These are phyloP conservation scores for Coemansia sp. DNA, from an alignment of 192 early-diverging fungal genomes.

Conservation along the genomic window DNA sequence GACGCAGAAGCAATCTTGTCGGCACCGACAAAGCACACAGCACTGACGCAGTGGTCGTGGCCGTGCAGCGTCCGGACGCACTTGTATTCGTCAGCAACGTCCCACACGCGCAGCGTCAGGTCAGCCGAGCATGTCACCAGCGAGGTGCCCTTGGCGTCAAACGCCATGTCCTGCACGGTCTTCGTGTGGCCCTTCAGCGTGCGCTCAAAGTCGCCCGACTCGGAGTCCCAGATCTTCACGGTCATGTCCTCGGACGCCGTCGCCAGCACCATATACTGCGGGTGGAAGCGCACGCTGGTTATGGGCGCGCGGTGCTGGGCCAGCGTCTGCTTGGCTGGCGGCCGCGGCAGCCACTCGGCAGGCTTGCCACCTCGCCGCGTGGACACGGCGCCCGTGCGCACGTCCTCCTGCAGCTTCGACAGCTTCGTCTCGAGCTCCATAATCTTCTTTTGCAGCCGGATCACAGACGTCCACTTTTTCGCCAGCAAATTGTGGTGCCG, in stretches of 20 bases:
- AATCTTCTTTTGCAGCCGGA: slow-evolving; percentile 92
- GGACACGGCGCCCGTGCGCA: slow-evolving; percentile 54
- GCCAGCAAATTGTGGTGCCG: slow-evolving; percentile 49
- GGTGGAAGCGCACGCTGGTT: slow-evolving; percentile 83
- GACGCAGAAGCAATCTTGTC: slow-evolving; percentile 85
- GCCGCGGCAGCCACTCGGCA: slow-evolving; percentile 79
- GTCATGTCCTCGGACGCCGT: slow-evolving; percentile 90
- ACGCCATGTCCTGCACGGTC: slow-evolving; percentile 85
- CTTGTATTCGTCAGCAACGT: slow-evolving; percentile 58
- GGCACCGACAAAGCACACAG: slow-evolving; percentile 74
- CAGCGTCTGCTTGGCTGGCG: slow-evolving; percentile 72
- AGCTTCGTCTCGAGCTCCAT: slow-evolving; percentile 89
- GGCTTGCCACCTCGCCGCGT: slow-evolving; percentile 50
- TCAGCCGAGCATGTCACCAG: slow-evolving; percentile 91
- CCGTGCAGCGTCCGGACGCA: slow-evolving; percentile 85
- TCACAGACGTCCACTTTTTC: slow-evolving; percentile 94
- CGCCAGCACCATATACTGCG: slow-evolving; percentile 77
- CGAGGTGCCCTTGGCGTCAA: slow-evolving; percentile 78
- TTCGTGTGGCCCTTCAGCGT: slow-evolving; percentile 96
- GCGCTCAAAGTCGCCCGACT: slow-evolving; percentile 88
- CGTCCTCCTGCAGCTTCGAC: slow-evolving; percentile 72
- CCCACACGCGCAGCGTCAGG: slow-evolving; percentile 53
- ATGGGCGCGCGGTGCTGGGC: slow-evolving; percentile 80
- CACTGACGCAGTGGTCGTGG: slow-evolving; percentile 63
- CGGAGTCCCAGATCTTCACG: slow-evolving; percentile 92